Conservation (phyloP, 768 basidiomycete species). For the Clathrus columnatus region DNA sequence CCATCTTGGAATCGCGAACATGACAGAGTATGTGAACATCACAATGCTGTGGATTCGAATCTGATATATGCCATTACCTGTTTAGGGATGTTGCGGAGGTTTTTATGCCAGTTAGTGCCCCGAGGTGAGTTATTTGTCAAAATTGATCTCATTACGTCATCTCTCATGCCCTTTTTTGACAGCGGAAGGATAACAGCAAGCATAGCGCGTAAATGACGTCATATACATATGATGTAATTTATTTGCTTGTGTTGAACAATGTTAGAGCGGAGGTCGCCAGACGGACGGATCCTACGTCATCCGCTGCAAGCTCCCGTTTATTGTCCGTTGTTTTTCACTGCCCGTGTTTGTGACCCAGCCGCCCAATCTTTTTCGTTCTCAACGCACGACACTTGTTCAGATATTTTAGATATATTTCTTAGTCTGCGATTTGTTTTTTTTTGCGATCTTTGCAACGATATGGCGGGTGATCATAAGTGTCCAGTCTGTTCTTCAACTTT, state of each 20-base stretch:
- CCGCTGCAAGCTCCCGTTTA: not conserved
- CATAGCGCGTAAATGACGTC: slow-evolving; percentile 35
- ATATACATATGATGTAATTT: not conserved
- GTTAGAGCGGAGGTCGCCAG: not conserved
- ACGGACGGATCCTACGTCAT: not conserved
- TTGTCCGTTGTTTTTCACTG: not conserved
- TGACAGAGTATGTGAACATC: slow-evolving; percentile 44
- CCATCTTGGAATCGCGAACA: slow-evolving; percentile 63
- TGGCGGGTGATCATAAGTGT: slow-evolving; percentile 82
- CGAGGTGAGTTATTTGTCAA: slow-evolving; percentile 50
- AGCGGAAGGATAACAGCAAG: slow-evolving; percentile 58
- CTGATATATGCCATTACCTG: slow-evolving; percentile 11
- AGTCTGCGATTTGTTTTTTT: not conserved
- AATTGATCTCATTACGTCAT: not conserved
- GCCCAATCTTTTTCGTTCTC: not conserved
- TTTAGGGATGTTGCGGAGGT: slow-evolving; percentile 72
- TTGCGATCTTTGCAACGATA: slow-evolving; percentile 19
- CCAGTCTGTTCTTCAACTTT: slow-evolving; percentile 83
- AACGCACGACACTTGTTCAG: not conserved
- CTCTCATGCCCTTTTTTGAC: slow-evolving; percentile 8
- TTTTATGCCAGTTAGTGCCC: slow-evolving; percentile 78
- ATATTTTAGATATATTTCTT: not conserved
- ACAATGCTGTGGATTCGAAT: slow-evolving; percentile 4
- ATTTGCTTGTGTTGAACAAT: not conserved
- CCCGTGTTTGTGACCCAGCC: not conserved